phyloP scores from a whole-genome alignment of 1,284 basidiomycete species.

The Ganoderma lucidum region DNA sequence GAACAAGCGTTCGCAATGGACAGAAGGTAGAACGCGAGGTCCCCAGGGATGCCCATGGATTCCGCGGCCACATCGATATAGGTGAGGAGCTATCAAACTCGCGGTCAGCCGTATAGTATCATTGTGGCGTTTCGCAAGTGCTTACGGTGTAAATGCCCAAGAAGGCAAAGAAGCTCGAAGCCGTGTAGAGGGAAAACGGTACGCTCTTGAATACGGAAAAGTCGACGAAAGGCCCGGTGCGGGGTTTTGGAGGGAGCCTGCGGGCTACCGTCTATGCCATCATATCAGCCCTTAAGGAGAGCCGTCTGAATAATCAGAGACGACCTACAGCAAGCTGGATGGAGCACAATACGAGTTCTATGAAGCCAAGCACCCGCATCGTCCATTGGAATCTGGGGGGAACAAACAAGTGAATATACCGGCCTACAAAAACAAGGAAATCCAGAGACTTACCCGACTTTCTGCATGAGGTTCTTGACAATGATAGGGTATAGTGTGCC shows the following conservation, averaged over 20 bases:
- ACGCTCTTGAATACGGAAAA: constrained; percentile 54
- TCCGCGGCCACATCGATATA: constrained; percentile 55
- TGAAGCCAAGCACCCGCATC: constrained; percentile 65
- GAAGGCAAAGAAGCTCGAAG: constrained; percentile 55
- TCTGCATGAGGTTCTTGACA: constrained; percentile 48
- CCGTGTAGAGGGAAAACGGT: constrained; percentile 53
- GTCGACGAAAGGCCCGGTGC: constrained; percentile 59
- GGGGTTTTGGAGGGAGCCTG: constrained; percentile 57
- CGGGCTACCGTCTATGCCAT: constrained; percentile 51
- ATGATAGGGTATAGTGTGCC: constrained; percentile 54
- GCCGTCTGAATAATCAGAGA: constrained; percentile 30
- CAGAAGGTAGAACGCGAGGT: constrained; percentile 54
- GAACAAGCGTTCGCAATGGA: constrained; percentile 56
- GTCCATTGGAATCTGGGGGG: constrained; percentile 63
- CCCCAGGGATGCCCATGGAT: constrained; percentile 44
- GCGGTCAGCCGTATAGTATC: background rate
- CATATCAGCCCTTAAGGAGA: constrained; percentile 31
- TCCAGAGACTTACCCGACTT: constrained; percentile 42
- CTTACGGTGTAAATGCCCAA: constrained; percentile 65
- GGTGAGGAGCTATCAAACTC: constrained; percentile 48
- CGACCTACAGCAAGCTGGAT: constrained; percentile 49
- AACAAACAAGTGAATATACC: background rate
- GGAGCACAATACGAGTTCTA: constrained; percentile 53
- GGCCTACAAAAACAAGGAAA: background rate
- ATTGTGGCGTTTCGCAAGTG: background rate